Base-by-base conservation (phyloP, 1,139 yeast genomes). In the Yamadazyma sp. region DNA sequence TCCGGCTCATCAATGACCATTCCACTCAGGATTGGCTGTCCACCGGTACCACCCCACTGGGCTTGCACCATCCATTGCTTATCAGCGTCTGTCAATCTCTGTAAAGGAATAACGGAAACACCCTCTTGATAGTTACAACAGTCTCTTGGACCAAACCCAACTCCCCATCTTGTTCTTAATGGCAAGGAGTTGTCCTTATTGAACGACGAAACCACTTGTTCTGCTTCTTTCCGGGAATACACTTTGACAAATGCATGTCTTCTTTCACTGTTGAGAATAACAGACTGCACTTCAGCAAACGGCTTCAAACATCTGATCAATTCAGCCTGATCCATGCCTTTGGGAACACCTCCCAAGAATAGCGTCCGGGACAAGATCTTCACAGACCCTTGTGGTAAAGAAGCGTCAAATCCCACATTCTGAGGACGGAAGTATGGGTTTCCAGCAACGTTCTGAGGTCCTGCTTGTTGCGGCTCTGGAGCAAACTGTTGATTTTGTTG, bases 21-120 rank as follows among this genome's bases (percentile, higher is more conserved):
- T 37, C 96, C 96, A 42, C 87, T 74, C 47, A 70, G 80, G 46
- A 92, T 64, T n/a, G 92, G 90, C 54, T 75, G 78, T 15, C 96
- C 97, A 36, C 94, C 95, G 35, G 97, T 86, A 51, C 98, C 98
- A 51, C 98, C 98, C 89, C 95, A 89, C 63, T 88, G 92, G 6
- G 97, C 97, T 46, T 75, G 72, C 20, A 82, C 86, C 20, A 88
- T 80, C 98, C 98, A 92, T 44, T 82, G 72, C 54, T 74, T 80
- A 61, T 92, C 98, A 15, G 97, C 96, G 41, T 92, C 98, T 0
- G 98, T 92, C 51, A 92, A 74, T 53, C 96, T 78, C 46, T 77
- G 78, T 37, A 92, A 68, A 21, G 97, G 97, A 45, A 92, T 87
- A 18, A 89, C 78, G 40, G 96, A 85, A 31, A 84, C 74, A 46